phyloP scores from a whole-genome alignment of 2,329 filamentous ascomycete genomes.

The Pyrenophora graminea region DNA sequence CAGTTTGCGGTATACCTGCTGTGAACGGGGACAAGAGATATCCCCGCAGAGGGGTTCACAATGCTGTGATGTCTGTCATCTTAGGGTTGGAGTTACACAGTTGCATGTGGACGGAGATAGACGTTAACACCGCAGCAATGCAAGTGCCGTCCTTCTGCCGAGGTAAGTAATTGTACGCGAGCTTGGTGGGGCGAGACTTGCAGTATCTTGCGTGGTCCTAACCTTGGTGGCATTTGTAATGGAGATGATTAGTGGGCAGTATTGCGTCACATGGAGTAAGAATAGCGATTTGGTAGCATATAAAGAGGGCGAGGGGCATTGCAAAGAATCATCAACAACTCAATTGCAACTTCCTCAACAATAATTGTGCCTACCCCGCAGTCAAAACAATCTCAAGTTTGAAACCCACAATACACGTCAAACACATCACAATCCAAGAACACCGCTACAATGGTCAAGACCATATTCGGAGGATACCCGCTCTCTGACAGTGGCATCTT shows the following conservation, averaged over 20 bases:
- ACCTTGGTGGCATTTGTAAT: not conserved
- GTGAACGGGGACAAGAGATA: too few species aligned
- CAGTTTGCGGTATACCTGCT: too few species aligned
- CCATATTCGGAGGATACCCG: constrained; percentile 43
- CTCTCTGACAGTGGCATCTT: constrained; percentile 26
- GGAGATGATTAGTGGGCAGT: not conserved
- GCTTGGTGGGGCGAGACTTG: too few species aligned
- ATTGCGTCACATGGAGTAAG: not conserved
- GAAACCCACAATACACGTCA: not conserved
- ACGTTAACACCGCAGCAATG: too few species aligned
- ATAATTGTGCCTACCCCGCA: not conserved
- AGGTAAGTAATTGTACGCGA: too few species aligned
- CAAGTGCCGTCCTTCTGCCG: too few species aligned
- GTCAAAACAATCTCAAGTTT: not conserved
- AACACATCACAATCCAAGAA: not conserved
- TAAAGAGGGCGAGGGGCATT: not conserved
- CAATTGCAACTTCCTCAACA: not conserved
- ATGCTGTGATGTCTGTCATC: too few species aligned
- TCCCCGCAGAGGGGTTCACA: too few species aligned
- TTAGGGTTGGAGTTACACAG: too few species aligned
- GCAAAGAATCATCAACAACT: constrained; percentile 1
- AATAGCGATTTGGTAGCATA: not conserved
- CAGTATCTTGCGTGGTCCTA: not conserved
- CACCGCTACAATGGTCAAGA: constrained; percentile 37
- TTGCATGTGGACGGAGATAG: too few species aligned